phyloP scores from a whole-genome alignment of 371 early-diverging fungal genomes.

The Funneliformis caledonium region DNA sequence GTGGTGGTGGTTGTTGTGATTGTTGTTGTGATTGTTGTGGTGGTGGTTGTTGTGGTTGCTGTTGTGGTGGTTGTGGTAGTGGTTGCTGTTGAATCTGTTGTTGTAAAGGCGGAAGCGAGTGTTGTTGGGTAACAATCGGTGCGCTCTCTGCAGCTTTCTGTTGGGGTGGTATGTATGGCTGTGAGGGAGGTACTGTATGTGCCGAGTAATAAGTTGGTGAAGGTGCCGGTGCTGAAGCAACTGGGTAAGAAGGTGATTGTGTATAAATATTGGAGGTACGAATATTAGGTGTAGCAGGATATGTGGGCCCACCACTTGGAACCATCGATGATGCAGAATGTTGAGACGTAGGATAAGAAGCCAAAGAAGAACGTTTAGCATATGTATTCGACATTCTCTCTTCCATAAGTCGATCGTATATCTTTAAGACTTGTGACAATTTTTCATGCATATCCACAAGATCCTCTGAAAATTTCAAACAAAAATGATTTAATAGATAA shows the following conservation, averaged over 20 bases:
- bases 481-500: constrained; percentile 18
- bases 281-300: constrained; percentile 36
- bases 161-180: constrained; percentile 25
- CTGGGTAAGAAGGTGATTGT: constrained; percentile 39
- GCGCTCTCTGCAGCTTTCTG: constrained; percentile 25
- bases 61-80: constrained; percentile 43
- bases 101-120: constrained; percentile 1
- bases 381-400: constrained; percentile 61
- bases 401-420: constrained; percentile 82
- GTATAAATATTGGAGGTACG: constrained; percentile 39
- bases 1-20: not conserved
- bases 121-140: constrained; percentile 23
- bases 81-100: constrained; percentile 29
- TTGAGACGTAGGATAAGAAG: not conserved
- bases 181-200: constrained; percentile 39
- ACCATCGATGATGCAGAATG: constrained; percentile 6
- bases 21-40: constrained; percentile 8
- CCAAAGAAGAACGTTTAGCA: constrained; percentile 41
- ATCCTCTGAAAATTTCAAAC: constrained; percentile 45
- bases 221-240: constrained; percentile 43
- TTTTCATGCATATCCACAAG: constrained; percentile 76
- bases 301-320: constrained; percentile 8
- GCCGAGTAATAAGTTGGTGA: constrained; percentile 42
- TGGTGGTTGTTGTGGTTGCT: constrained; percentile 52
- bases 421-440: constrained; percentile 72